These are phyloP conservation scores for Intubia oerlemansii DNA, from an alignment of 2,329 filamentous ascomycete genomes.

Conservation along the genomic window DNA sequence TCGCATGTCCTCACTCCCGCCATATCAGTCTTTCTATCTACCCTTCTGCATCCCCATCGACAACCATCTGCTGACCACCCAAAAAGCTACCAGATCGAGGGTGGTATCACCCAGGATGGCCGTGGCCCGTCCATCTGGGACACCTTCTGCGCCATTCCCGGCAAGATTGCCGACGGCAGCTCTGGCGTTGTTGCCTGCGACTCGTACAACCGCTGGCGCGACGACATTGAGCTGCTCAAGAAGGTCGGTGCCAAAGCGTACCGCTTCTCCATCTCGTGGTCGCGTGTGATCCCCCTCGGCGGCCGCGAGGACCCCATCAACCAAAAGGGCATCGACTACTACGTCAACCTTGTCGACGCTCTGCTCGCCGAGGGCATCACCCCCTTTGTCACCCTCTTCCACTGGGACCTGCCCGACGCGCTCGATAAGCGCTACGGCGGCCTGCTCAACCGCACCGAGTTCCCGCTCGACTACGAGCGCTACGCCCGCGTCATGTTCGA, in stretches of 20 bases:
- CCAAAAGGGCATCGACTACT: constrained; percentile 55
- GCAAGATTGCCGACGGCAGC: constrained; percentile 62
- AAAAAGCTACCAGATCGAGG: constrained; percentile 83
- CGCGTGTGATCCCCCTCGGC: constrained; percentile 67
- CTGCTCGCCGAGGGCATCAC: constrained; percentile 55
- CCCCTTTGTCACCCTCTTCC: constrained; percentile 66
- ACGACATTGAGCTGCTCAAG: constrained; percentile 63
- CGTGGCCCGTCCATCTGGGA: constrained; percentile 77
- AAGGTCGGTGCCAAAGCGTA: constrained; percentile 52
- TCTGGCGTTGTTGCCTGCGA: constrained; percentile 66
- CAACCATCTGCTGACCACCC: neutral
- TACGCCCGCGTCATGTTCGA: constrained; percentile 62
- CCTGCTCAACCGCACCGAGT: constrained; percentile 61
- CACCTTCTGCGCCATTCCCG: constrained; percentile 59
- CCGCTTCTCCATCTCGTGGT: constrained; percentile 72
- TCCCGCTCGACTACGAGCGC: constrained; percentile 58
- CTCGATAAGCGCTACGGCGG: constrained; percentile 68
- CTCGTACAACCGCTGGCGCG: constrained; percentile 58
- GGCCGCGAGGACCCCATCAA: constrained; percentile 69
- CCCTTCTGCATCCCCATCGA: neutral
- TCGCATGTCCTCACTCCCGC: too few relatives aligned
- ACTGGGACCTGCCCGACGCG: constrained; percentile 70
- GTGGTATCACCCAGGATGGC: constrained; percentile 51
- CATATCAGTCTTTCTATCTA: neutral
- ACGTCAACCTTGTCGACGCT: constrained; percentile 59